phyloP scores from a whole-genome alignment of 2,329 filamentous ascomycete genomes.

The Clonostachys rosea region DNA sequence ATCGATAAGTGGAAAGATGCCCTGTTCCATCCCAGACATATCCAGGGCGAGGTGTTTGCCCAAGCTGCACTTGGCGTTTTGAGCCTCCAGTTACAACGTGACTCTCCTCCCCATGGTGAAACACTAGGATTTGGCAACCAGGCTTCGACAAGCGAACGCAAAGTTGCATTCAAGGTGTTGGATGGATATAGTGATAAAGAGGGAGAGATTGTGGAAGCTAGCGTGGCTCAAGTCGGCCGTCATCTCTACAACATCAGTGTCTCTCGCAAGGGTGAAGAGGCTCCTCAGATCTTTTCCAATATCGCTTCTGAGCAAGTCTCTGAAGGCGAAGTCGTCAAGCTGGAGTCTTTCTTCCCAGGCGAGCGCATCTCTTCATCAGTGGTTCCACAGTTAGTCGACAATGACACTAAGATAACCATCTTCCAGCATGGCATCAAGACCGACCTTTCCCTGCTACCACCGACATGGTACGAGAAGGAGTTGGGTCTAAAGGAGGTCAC shows the following conservation, averaged over 20 bases:
- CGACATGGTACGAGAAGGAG: slow-evolving; percentile 83
- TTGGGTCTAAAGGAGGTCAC: slow-evolving; percentile 75
- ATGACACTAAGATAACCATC: slow-evolving; percentile 63
- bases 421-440: slow-evolving; percentile 68
- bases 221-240: slow-evolving; percentile 40
- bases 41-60: slow-evolving; percentile 70
- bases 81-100: slow-evolving; percentile 35
- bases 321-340: slow-evolving; percentile 16
- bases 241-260: slow-evolving; percentile 42
- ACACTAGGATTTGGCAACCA: slow-evolving; percentile 50
- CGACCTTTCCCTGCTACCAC: slow-evolving; percentile 52
- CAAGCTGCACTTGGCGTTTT: slow-evolving; percentile 82
- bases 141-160: slow-evolving; percentile 33
- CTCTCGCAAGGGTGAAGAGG: slow-evolving; percentile 30
- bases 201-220: slow-evolving; percentile 54
- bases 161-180: slow-evolving; percentile 45
- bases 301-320: slow-evolving; percentile 33
- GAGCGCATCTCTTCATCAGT: slow-evolving; percentile 78
- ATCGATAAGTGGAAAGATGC: slow-evolving; percentile 83
- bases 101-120: slow-evolving; percentile 36
- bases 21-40: slow-evolving; percentile 62
- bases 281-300: slow-evolving; percentile 33
- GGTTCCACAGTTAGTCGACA: slow-evolving; percentile 48
- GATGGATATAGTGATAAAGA: slow-evolving; percentile 62
- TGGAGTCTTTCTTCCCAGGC: slow-evolving; percentile 66